phyloP scores from a whole-genome alignment of 1,284 basidiomycete species.

The Cerrena zonata region DNA sequence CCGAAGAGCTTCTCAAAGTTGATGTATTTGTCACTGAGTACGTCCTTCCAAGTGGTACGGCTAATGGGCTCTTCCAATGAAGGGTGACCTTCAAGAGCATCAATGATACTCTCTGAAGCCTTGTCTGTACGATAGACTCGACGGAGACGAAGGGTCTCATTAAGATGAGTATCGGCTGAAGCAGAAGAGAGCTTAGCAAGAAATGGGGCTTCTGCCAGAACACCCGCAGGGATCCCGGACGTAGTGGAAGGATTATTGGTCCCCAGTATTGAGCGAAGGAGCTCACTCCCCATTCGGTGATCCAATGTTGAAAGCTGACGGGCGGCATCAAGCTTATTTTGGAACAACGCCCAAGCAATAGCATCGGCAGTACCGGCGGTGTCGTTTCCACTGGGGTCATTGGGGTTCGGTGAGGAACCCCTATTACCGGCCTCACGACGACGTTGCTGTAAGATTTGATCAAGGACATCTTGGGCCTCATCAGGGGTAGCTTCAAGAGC shows the following conservation, averaged over 20 bases:
- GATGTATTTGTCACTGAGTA: constrained; percentile 16
- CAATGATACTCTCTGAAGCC: background rate
- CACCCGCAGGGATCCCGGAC: background rate
- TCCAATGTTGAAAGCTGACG: background rate
- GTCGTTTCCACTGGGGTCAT: background rate
- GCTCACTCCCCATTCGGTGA: background rate
- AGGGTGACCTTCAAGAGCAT: background rate
- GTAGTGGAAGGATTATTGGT: background rate
- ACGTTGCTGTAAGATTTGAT: background rate
- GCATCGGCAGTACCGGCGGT: background rate
- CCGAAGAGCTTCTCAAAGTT: constrained; percentile 23
- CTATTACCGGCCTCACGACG: background rate
- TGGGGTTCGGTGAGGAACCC: too few species aligned
- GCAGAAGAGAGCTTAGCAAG: background rate
- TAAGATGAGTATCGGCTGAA: background rate
- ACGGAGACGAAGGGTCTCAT: background rate
- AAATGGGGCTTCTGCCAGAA: background rate
- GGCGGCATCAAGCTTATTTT: background rate
- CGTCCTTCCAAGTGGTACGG: constrained; percentile 12
- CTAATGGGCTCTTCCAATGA: background rate
- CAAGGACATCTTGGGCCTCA: background rate
- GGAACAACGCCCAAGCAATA: background rate
- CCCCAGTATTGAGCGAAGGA: background rate
- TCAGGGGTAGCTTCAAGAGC: background rate
- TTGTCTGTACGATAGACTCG: background rate